A percentile compares a stretch with the other conserved stretches of the same genome.
These are phyloP conservation scores for Eutrema yunnanense DNA, from an alignment of 345 rosid genomes.

Conservation along the genomic window DNA sequence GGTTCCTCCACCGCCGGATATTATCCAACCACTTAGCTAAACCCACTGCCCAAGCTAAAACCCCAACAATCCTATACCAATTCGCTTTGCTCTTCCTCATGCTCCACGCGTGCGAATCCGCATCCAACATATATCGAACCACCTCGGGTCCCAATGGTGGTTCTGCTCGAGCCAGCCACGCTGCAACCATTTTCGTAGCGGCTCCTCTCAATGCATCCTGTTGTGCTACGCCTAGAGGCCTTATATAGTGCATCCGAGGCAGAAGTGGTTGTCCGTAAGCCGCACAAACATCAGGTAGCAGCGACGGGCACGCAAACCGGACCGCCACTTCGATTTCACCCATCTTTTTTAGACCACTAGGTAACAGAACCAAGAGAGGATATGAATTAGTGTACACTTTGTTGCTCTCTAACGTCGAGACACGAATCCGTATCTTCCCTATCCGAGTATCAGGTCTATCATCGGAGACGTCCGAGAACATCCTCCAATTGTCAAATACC, in stretches of 20 bases:
- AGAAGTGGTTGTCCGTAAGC: slow-evolving; percentile 82
- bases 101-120: slow-evolving; percentile 96
- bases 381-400: slow-evolving; percentile 81
- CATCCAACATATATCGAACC: slow-evolving; percentile 88
- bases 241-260: slow-evolving; percentile 88
- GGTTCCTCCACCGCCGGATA: slow-evolving; percentile 79
- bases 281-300: slow-evolving; percentile 73
- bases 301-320: slow-evolving; percentile 74
- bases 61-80: slow-evolving; percentile 91
- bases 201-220: slow-evolving; percentile 94
- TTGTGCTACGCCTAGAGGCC: slow-evolving; percentile 90
- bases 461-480: slow-evolving; percentile 55
- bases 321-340: slow-evolving; percentile 91
- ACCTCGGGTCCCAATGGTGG: slow-evolving; percentile 87
- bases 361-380: slow-evolving; percentile 57
- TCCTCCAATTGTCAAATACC: slow-evolving; percentile 91
- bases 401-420: slow-evolving; percentile 86
- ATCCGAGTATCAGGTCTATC: slow-evolving; percentile 58
- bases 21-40: slow-evolving; percentile 85
- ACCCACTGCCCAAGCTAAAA: slow-evolving; percentile 91
- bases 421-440: slow-evolving; percentile 81
- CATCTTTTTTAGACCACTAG: slow-evolving; percentile 85
- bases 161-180: slow-evolving; percentile 79
- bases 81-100: slow-evolving; percentile 95
- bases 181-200: slow-evolving; percentile 81